Conservation (phyloP, 352 stramenopile genomes). For the Phytopythium boreale region DNA sequence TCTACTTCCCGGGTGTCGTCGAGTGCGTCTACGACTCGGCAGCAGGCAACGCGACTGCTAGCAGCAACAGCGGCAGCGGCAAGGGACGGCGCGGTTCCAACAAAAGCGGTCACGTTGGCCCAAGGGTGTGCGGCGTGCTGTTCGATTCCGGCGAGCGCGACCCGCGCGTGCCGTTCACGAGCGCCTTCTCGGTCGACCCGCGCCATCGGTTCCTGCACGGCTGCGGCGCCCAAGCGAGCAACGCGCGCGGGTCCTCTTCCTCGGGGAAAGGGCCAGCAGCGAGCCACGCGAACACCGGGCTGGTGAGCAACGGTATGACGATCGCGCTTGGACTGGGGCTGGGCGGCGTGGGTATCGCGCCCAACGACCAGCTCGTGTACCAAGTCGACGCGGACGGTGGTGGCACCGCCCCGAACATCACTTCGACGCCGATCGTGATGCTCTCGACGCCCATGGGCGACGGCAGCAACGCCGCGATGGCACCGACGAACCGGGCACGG, state of each 20-base stretch:
- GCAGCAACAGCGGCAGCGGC: background rate
- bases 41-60: background rate
- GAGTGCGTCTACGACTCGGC: constrained; percentile 48
- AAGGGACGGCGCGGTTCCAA: background rate
- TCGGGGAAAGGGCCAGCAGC: constrained; percentile 14
- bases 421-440: background rate
- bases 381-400: background rate
- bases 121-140: constrained; percentile 54
- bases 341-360: background rate
- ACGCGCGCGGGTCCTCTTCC: constrained; percentile 37
- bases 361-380: background rate
- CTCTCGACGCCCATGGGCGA: background rate
- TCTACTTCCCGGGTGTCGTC: constrained; percentile 61
- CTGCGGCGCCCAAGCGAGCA: constrained; percentile 29
- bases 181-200: constrained; percentile 64
- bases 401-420: background rate
- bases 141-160: constrained; percentile 75
- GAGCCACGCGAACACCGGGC: constrained; percentile 4
- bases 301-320: constrained; percentile 11
- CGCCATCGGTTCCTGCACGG: constrained; percentile 39
- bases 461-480: constrained; percentile 6
- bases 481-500: background rate
- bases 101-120: background rate
- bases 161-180: constrained; percentile 53
- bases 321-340: constrained; percentile 15